phyloP scores from a whole-genome alignment of 345 rosid genomes.

The Brassica nigra region DNA sequence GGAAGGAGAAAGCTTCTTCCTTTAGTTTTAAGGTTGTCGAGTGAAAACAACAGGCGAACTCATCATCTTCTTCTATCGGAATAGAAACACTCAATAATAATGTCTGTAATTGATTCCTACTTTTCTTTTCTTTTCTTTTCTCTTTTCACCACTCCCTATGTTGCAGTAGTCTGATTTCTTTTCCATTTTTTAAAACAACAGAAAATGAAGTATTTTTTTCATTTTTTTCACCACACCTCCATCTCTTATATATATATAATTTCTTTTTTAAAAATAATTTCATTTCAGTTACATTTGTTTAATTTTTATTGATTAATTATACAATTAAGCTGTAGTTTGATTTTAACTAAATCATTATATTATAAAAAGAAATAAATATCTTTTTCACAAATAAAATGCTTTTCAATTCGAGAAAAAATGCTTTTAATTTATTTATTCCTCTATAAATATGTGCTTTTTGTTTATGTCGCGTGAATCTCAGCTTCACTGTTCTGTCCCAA shows the following conservation, averaged over 20 bases:
- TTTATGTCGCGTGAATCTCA: slow-evolving; percentile 33
- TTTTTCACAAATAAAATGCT: too few species aligned
- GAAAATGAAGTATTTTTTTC: slow-evolving; percentile 15
- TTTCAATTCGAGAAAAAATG: too few species aligned
- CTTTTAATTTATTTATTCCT: too few species aligned
- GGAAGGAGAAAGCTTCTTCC: slow-evolving; percentile 18
- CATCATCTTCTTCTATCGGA: slow-evolving; percentile 29
- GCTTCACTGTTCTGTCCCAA: slow-evolving; percentile 30
- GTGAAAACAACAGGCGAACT: slow-evolving; percentile 35
- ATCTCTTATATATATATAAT: too few species aligned
- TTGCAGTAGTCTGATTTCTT: slow-evolving; percentile 11
- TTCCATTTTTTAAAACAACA: neutral
- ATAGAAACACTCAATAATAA: slow-evolving; percentile 22
- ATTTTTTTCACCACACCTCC: too few species aligned
- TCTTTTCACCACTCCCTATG: slow-evolving; percentile 10
- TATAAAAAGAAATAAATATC: too few species aligned
- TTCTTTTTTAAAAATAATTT: too few species aligned
- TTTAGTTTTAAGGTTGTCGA: slow-evolving; percentile 41
- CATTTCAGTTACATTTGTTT: too few species aligned
- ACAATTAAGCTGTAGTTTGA: too few species aligned
- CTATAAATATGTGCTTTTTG: slow-evolving; percentile 13
- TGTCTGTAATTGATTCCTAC: slow-evolving; percentile 28
- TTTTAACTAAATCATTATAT: too few species aligned
- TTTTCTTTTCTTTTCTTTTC: slow-evolving; percentile 9
- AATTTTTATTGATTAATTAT: too few species aligned